Evolutionary conservation across 2,329 filamentous ascomycete species (phyloP), one percentile per base, ranked within the genome.

Genomic region (Sphaerulina vaccinii): DNA sequence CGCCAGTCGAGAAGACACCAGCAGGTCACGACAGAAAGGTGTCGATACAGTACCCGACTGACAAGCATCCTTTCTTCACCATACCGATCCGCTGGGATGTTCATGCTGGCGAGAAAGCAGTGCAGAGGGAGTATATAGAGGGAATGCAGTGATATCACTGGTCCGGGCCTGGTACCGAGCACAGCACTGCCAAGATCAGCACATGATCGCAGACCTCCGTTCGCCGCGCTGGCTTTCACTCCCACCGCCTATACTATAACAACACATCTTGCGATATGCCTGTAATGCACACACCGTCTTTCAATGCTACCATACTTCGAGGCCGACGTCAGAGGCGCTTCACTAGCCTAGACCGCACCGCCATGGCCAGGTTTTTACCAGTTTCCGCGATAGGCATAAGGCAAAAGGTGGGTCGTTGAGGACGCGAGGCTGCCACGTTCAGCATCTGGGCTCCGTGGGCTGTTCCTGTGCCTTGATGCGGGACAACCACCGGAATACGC

Each of bases 191-290:
- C n/a, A n/a, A n/a, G n/a, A n/a, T n/a, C n/a, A n/a, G n/a, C n/a
- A n/a, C n/a, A n/a, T n/a, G n/a, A n/a, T n/a, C n/a, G n/a, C n/a
- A n/a, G n/a, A 27, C 24, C 24, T 27, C 24, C 24, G 24, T 10
- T 27, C 6, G 24, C 24, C 24, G 24, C 24, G 42, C 29, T 36
- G 42, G 42, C 16, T 13, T 10, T 15, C 27, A n/a, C 29, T 23
- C 16, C 45, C 45, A 49, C 45, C 45, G 45, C 45, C 45, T 48
- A 41, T 40, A 48, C 13, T 8, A 49, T 13, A 5, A 4, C 16
- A 13, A 18, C 16, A 22, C 16, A 21, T n/a, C 19, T 10, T 18
- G 13, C 19, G 13, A 21, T 21, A 39, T 22, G 16, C 9, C 27
- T 10, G 27, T 13, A 10, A 32, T 32, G 27, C 5, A 32, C n/a